These are phyloP conservation scores for Podospora pseudoanserina DNA, from an alignment of 495 filamentous ascomycete species.

Conservation along the genomic window DNA sequence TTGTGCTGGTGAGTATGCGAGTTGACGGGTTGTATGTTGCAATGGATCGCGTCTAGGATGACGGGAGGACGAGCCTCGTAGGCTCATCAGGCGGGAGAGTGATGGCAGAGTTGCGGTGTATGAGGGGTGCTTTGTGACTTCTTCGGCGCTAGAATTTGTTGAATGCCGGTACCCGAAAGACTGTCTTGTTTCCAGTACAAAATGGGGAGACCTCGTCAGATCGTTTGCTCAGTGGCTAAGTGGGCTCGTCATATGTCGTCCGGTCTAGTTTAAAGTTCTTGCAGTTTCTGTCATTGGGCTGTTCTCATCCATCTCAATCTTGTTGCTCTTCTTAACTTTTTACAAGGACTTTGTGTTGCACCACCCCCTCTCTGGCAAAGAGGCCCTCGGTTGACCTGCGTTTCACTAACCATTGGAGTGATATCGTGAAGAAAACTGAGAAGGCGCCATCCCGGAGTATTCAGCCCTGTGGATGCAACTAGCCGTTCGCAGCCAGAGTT, in stretches of 20 bases:
- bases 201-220: constrained; percentile 5
- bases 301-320: neutral
- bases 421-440: neutral
- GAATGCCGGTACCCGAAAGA: constrained; percentile 28
- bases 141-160: constrained; percentile 1
- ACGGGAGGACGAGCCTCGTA: constrained; percentile 7
- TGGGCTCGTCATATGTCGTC: neutral
- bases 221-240: neutral
- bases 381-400: neutral
- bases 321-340: neutral
- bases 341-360: neutral
- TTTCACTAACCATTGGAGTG: neutral
- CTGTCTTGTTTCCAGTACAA: constrained; percentile 19
- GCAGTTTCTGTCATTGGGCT: neutral
- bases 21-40: neutral
- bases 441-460: neutral
- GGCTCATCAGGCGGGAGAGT: neutral
- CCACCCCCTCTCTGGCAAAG: neutral
- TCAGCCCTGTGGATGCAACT: constrained; percentile 27
- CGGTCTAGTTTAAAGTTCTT: neutral
- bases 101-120: neutral
- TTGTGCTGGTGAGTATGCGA: neutral
- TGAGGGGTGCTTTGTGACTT: neutral
- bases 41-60: neutral
- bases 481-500: constrained; percentile 18